A percentile compares a stretch with the other conserved stretches of the same genome.
Evolutionary conservation across 2,329 filamentous ascomycete species (phyloP).

Genomic region (Colletotrichum sidae): DNA sequence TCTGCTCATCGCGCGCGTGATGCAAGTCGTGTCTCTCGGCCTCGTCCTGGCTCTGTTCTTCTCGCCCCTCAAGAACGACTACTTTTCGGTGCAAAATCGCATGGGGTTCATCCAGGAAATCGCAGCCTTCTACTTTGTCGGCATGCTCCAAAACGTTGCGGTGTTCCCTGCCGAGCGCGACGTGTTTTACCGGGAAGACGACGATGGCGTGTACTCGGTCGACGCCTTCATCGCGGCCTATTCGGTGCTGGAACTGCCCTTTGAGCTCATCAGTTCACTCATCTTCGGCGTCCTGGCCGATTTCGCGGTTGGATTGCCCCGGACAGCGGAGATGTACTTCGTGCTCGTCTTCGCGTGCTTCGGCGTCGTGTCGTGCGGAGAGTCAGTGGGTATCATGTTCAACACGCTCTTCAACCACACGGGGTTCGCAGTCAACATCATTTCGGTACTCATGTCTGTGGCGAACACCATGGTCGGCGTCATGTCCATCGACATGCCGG

Average conservation of each 20-base stretch:
- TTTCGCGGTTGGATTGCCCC: constrained; percentile 73
- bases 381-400: constrained; percentile 83
- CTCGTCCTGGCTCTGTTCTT: constrained; percentile 77
- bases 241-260: constrained; percentile 76
- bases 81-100: constrained; percentile 77
- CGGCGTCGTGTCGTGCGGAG: constrained; percentile 79
- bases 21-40: constrained; percentile 74
- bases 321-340: constrained; percentile 74
- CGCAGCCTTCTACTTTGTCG: constrained; percentile 78
- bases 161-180: constrained; percentile 79
- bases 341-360: constrained; percentile 76
- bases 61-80: constrained; percentile 76
- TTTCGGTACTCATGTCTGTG: constrained; percentile 75
- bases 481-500: constrained; percentile 76
- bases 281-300: constrained; percentile 74
- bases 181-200: constrained; percentile 82
- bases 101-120: constrained; percentile 81
- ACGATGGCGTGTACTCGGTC: constrained; percentile 77
- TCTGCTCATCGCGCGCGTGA: constrained; percentile 72
- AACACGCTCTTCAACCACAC: constrained; percentile 81
- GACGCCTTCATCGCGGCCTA: constrained; percentile 80
- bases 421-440: constrained; percentile 81
- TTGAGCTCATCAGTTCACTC: constrained; percentile 74
- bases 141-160: constrained; percentile 84
- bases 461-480: constrained; percentile 79